A percentile compares a stretch with the other conserved stretches of the same genome.
These are phyloP conservation scores for Copromyces sp. DNA, from an alignment of 495 filamentous ascomycete genomes.

Conservation along the genomic window DNA sequence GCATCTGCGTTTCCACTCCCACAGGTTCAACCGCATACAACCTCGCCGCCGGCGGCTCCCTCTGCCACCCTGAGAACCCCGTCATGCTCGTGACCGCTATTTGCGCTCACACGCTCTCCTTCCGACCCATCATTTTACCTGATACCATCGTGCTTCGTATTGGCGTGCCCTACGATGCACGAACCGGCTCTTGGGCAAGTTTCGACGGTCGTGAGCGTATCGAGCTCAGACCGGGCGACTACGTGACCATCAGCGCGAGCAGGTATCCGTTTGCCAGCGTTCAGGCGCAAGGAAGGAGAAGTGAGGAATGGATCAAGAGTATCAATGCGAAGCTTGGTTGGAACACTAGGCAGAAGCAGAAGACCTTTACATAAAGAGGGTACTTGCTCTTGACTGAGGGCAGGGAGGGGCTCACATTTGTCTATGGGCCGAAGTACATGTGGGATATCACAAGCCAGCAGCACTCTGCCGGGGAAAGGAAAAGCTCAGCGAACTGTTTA, in stretches of 20 bases:
- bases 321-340: slow-evolving; percentile 85
- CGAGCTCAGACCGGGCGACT: slow-evolving; percentile 82
- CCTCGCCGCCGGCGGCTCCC: slow-evolving; percentile 85
- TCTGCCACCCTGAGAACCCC: slow-evolving; percentile 94
- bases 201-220: slow-evolving; percentile 90
- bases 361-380: slow-evolving; percentile 32
- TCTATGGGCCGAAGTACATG: not conserved
- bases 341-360: slow-evolving; percentile 82
- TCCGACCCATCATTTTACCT: slow-evolving; percentile 88
- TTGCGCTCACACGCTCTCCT: slow-evolving; percentile 90
- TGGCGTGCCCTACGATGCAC: slow-evolving; percentile 85
- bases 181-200: slow-evolving; percentile 87
- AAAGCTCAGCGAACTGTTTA: not conserved
- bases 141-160: slow-evolving; percentile 88
- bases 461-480: not conserved
- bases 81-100: slow-evolving; percentile 94
- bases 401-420: not conserved
- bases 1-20: slow-evolving; percentile 82
- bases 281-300: slow-evolving; percentile 58
- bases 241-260: slow-evolving; percentile 88
- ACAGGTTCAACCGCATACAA: slow-evolving; percentile 97
- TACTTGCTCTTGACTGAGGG: slow-evolving; percentile 21
- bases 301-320: slow-evolving; percentile 88
- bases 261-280: slow-evolving; percentile 91
- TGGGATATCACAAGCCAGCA: not conserved